These are phyloP conservation scores for Tylopilus intermedius DNA, from an alignment of 768 basidiomycete species.

Conservation along the genomic window DNA sequence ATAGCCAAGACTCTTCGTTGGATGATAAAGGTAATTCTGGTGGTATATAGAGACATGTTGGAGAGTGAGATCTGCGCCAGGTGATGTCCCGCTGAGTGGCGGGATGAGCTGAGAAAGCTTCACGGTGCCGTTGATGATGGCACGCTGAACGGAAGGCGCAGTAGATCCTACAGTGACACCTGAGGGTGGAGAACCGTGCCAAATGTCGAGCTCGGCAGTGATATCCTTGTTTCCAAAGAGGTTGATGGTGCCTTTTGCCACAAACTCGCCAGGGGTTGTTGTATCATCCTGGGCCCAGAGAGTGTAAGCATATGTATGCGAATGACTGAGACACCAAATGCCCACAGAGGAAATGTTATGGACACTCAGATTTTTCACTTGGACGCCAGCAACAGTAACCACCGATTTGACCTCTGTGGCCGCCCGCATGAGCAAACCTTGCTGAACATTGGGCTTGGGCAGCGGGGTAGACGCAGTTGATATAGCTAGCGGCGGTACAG, in stretches of 20 bases:
- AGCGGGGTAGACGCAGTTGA: not conserved
- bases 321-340: not conserved
- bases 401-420: not conserved
- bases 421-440: not conserved
- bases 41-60: constrained; percentile 6
- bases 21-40: constrained; percentile 6
- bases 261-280: not conserved
- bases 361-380: not conserved
- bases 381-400: not conserved
- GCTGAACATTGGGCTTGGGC: constrained; percentile 2
- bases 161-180: not conserved
- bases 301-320: not conserved
- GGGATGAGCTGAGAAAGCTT: constrained; percentile 6
- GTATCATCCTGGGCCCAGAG: not conserved
- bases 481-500: not conserved
- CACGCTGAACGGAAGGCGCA: constrained; percentile 3
- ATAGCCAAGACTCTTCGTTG: constrained; percentile 1
- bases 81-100: not conserved
- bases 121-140: not conserved
- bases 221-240: constrained; percentile 3
- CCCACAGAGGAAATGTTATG: not conserved
- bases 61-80: constrained; percentile 1
- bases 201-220: constrained; percentile 2
- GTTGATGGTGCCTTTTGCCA: not conserved
- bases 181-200: constrained; percentile 3